These are phyloP conservation scores for Cornus suecica DNA, from an alignment of 148 eudicot species.

Conservation along the genomic window DNA sequence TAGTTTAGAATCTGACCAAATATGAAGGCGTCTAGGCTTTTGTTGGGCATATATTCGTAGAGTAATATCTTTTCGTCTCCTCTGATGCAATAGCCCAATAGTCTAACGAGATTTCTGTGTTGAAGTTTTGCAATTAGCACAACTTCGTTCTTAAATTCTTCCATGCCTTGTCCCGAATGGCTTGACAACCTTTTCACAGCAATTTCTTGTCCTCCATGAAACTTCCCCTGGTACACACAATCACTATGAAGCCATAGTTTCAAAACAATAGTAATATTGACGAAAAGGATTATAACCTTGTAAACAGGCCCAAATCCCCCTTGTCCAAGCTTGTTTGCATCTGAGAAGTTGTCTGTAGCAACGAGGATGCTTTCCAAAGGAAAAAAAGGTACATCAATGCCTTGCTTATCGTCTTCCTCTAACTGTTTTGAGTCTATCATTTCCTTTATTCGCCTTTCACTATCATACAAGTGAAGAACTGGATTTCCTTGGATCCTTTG, in stretches of 20 bases:
- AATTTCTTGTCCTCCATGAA: conserved; percentile 13
- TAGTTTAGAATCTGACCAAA: conserved; percentile 10
- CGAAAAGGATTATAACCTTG: conserved; percentile 13
- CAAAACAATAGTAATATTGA: not conserved
- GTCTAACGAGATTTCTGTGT: conserved; percentile 21
- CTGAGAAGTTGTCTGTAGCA: conserved; percentile 17
- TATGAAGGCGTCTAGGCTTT: conserved; percentile 18
- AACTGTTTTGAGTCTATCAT: conserved; percentile 1
- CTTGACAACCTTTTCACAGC: conserved; percentile 22
- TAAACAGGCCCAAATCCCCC: conserved; percentile 25
- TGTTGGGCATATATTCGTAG: conserved; percentile 21
- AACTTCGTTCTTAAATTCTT: conserved; percentile 20
- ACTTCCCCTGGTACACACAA: conserved; percentile 7
- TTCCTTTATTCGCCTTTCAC: not conserved
- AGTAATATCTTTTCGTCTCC: conserved; percentile 20
- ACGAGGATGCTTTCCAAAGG: conserved; percentile 13
- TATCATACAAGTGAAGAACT: not conserved
- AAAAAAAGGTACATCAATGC: conserved; percentile 18
- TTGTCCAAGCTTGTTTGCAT: conserved; percentile 15
- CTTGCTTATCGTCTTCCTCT: conserved; percentile 10
- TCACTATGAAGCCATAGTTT: not conserved
- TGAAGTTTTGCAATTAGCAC: conserved; percentile 17
- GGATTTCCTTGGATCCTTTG: not conserved
- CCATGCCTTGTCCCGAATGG: conserved; percentile 14
- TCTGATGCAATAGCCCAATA: conserved; percentile 12